Percentiles rank a stretch among this genome's conserved stretches.
Conservation (phyloP, 495 filamentous ascomycete genomes). For the Podospora fimiseda region DNA sequence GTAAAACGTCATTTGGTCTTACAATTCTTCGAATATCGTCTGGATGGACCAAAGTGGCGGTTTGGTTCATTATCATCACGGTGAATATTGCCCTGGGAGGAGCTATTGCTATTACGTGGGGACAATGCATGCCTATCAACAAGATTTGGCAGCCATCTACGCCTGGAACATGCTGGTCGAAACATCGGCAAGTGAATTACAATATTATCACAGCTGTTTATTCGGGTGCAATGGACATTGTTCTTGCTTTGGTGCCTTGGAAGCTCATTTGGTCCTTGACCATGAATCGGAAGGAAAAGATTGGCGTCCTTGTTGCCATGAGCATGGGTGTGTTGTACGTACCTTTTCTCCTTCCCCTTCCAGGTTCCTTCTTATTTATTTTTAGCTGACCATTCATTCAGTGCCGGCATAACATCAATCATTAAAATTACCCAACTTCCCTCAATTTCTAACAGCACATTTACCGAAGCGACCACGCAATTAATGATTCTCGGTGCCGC, state of each 20-base stretch:
- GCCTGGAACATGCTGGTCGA: conserved; percentile 32
- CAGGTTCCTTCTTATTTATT: not conserved
- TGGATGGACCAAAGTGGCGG: conserved; percentile 21
- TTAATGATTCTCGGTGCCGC: conserved; percentile 25
- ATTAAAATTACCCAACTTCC: conserved; percentile 25
- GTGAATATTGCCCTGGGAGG: conserved; percentile 27
- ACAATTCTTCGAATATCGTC: conserved; percentile 30
- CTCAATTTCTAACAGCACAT: conserved; percentile 21
- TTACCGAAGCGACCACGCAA: conserved; percentile 22
- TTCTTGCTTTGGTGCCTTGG: conserved; percentile 32
- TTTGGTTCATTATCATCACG: conserved; percentile 33
- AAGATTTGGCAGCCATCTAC: conserved; percentile 23
- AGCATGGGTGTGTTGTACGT: conserved; percentile 32
- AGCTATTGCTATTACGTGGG: conserved; percentile 29
- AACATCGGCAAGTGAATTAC: conserved; percentile 22
- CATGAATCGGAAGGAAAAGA: conserved; percentile 32
- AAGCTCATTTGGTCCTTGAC: conserved; percentile 31
- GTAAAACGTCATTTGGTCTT: conserved; percentile 32
- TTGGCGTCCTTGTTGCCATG: conserved; percentile 33
- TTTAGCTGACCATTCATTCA: not conserved
- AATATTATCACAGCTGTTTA: conserved; percentile 31
- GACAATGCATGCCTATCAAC: conserved; percentile 28
- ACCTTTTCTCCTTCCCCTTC: too few species aligned
- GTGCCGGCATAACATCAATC: conserved; percentile 21
- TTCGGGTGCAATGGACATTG: conserved; percentile 29